A percentile compares a stretch with the other conserved stretches of the same genome.
Conservation (phyloP, 495 filamentous ascomycete species). For the Penicillium daleae region DNA sequence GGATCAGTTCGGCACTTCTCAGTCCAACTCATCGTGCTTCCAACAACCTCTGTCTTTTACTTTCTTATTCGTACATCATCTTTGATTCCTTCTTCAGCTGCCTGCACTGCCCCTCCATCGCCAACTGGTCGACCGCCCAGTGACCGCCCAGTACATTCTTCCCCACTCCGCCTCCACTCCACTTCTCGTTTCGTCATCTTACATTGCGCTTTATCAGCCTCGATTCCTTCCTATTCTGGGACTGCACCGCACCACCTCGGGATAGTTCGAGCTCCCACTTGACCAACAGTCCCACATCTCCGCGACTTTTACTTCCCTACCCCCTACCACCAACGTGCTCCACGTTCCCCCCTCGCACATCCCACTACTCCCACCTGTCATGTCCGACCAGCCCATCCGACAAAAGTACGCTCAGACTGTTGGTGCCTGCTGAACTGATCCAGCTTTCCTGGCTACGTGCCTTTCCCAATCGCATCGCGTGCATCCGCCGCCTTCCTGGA, state of each 20-base stretch:
- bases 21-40: neutral
- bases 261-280: neutral
- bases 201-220: slow-evolving; percentile 30
- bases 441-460: neutral
- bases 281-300: too few species aligned
- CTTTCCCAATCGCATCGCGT: slow-evolving; percentile 4
- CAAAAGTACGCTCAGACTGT: slow-evolving; percentile 15
- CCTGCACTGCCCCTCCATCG: slow-evolving; percentile 1
- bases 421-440: slow-evolving; percentile 7
- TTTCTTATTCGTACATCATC: neutral
- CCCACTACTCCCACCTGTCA: slow-evolving; percentile 3
- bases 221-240: slow-evolving; percentile 21
- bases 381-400: neutral
- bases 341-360: neutral
- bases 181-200: slow-evolving; percentile 30
- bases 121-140: neutral
- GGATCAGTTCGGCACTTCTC: neutral
- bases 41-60: neutral
- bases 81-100: neutral
- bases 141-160: neutral
- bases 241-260: neutral
- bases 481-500: neutral
- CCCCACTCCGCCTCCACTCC: slow-evolving; percentile 2
- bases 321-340: slow-evolving; percentile 8
- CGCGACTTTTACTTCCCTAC: neutral